Percentiles rank a stretch among this genome's conserved stretches.
These are phyloP conservation scores for Cyberlindnera mississippiensis DNA, from an alignment of 805 yeast genomes.

Conservation along the genomic window DNA sequence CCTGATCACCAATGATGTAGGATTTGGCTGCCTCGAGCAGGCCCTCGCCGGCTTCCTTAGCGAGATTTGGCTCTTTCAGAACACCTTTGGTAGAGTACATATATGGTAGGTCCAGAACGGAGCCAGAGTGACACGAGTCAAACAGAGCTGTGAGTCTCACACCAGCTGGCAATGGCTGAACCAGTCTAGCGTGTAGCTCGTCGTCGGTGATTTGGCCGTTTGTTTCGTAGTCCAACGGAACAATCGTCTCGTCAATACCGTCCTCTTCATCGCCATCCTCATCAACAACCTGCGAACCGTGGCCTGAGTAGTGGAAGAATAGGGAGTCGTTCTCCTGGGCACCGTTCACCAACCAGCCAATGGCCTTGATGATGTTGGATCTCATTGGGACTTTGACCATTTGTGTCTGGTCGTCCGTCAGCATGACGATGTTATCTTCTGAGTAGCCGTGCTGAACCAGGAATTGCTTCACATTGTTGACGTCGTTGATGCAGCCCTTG, in stretches of 20 bases:
- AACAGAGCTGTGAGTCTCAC: constrained; percentile 74
- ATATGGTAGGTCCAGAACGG: constrained; percentile 76
- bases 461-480: constrained; percentile 41
- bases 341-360: constrained; percentile 74
- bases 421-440: constrained; percentile 52
- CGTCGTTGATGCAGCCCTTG: constrained; percentile 82
- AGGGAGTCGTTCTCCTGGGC: constrained; percentile 76
- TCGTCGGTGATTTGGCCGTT: constrained; percentile 74
- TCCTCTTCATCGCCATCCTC: constrained; percentile 71
- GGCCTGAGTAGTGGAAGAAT: constrained; percentile 83
- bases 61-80: constrained; percentile 72
- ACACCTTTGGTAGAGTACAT: constrained; percentile 81
- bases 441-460: constrained; percentile 43
- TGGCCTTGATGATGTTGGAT: constrained; percentile 69
- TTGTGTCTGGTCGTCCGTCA: constrained; percentile 53
- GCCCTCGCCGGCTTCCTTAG: constrained; percentile 70
- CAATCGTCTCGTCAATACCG: constrained; percentile 68
- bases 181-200: constrained; percentile 66
- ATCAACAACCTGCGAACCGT: constrained; percentile 75
- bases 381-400: constrained; percentile 56
- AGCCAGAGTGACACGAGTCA: constrained; percentile 86
- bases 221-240: constrained; percentile 66
- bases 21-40: constrained; percentile 55
- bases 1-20: constrained; percentile 55
- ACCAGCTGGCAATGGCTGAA: constrained; percentile 65